phyloP scores from a whole-genome alignment of 352 stramenopile species.

The Phytophthora pistaciae region DNA sequence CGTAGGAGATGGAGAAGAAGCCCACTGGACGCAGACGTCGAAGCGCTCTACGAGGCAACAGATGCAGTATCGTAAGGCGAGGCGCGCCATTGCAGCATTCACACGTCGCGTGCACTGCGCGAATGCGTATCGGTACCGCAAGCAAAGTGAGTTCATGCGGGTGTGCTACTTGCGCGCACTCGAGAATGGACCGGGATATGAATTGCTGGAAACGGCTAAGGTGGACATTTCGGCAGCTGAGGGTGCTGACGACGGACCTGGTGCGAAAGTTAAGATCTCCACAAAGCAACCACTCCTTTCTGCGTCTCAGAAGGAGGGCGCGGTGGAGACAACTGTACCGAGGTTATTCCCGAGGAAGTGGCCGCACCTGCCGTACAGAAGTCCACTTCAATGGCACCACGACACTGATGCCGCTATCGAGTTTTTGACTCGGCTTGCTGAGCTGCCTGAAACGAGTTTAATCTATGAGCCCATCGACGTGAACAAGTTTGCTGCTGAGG shows the following conservation, averaged over 20 bases:
- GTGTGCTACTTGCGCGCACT: slow-evolving; percentile 67
- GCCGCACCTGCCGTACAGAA: slow-evolving; percentile 71
- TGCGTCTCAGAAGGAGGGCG: slow-evolving; percentile 42
- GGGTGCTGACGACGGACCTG: background rate
- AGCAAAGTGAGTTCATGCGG: slow-evolving; percentile 72
- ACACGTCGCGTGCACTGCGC: slow-evolving; percentile 46
- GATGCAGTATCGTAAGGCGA: slow-evolving; percentile 32
- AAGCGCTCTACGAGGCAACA: slow-evolving; percentile 19
- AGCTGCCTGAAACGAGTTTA: slow-evolving; percentile 64
- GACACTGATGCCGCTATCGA: slow-evolving; percentile 46
- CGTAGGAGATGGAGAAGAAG: background rate
- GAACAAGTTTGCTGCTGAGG: slow-evolving; percentile 49
- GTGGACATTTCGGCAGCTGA: slow-evolving; percentile 7
- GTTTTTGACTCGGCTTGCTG: slow-evolving; percentile 58
- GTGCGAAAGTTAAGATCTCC: background rate
- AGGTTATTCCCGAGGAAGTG: slow-evolving; percentile 67
- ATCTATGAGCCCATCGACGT: slow-evolving; percentile 76
- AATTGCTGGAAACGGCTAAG: slow-evolving; percentile 23
- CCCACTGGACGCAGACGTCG: background rate
- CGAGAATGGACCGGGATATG: slow-evolving; percentile 46
- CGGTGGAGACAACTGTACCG: slow-evolving; percentile 55
- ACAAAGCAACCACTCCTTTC: slow-evolving; percentile 29
- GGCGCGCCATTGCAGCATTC: slow-evolving; percentile 47
- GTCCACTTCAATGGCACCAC: slow-evolving; percentile 59
- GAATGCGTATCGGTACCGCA: slow-evolving; percentile 63